These are phyloP conservation scores for Mucuna pruriens DNA, from an alignment of 306 rosid genomes.

Conservation along the genomic window DNA sequence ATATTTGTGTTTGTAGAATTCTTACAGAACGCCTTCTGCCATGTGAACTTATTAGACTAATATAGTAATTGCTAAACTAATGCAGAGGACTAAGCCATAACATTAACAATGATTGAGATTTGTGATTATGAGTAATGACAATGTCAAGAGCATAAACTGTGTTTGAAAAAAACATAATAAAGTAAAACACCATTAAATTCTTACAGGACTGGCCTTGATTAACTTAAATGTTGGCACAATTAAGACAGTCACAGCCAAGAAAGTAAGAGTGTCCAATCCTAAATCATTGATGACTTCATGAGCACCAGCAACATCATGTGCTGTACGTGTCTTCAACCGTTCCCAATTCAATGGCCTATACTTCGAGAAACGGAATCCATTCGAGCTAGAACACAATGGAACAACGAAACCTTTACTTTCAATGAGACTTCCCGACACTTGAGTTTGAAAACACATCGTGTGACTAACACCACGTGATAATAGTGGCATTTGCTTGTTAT, in stretches of 20 bases:
- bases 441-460: constrained; percentile 34
- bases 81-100: not conserved
- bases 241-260: constrained; percentile 76
- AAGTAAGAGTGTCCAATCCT: constrained; percentile 87
- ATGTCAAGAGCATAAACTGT: not conserved
- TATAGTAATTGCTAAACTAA: not conserved
- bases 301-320: constrained; percentile 74
- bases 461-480: constrained; percentile 37
- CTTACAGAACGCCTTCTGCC: constrained; percentile 14
- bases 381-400: constrained; percentile 17
- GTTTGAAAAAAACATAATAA: not conserved
- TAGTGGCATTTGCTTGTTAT: constrained; percentile 42
- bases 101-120: too few relatives aligned
- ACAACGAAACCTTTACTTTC: constrained; percentile 27
- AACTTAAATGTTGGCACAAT: constrained; percentile 83
- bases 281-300: constrained; percentile 85
- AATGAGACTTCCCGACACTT: constrained; percentile 44
- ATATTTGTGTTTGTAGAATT: not conserved
- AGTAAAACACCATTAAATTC: constrained; percentile 8
- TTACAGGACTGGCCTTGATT: constrained; percentile 59
- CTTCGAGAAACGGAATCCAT: constrained; percentile 26
- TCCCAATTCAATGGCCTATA: constrained; percentile 36
- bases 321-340: constrained; percentile 45
- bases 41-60: constrained; percentile 7
- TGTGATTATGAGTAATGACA: not conserved